A percentile compares a stretch with the other conserved stretches of the same genome.
Conservation (phyloP, 495 filamentous ascomycete genomes). For the Lasiosphaeria miniovina region DNA sequence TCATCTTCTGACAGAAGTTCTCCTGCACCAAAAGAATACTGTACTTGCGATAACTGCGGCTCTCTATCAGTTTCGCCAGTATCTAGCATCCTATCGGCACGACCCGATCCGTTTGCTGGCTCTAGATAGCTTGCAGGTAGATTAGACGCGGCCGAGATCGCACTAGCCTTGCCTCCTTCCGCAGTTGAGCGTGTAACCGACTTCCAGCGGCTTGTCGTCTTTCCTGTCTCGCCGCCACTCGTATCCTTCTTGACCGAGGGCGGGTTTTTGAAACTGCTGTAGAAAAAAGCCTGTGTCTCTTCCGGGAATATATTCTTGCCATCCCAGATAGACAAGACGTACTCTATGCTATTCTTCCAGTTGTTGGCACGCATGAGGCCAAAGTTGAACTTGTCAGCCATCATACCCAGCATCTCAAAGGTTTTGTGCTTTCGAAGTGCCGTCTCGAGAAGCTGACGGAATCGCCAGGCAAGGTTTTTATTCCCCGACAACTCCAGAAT, state of each 20-base stretch:
- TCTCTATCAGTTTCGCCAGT: constrained; percentile 38
- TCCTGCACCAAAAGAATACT: constrained; percentile 25
- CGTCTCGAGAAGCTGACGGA: constrained; percentile 79
- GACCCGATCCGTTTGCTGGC: constrained; percentile 25
- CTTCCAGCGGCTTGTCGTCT: constrained; percentile 65
- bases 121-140: constrained; percentile 11
- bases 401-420: constrained; percentile 76
- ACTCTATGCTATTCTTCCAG: constrained; percentile 78
- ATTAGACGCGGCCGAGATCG: constrained; percentile 36
- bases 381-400: constrained; percentile 77
- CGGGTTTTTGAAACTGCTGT: constrained; percentile 68
- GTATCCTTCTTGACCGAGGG: constrained; percentile 56
- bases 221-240: constrained; percentile 45
- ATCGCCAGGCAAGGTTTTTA: constrained; percentile 86
- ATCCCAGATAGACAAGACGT: constrained; percentile 79
- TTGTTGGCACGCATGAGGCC: constrained; percentile 82
- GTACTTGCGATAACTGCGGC: constrained; percentile 15
- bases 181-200: constrained; percentile 55
- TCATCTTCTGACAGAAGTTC: constrained; percentile 29
- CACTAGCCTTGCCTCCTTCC: constrained; percentile 33
- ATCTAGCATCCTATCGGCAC: constrained; percentile 30
- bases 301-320: constrained; percentile 84
- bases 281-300: constrained; percentile 70
- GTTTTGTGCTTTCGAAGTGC: constrained; percentile 65
- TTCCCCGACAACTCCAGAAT: constrained; percentile 82